These are phyloP conservation scores for Cunninghamia lanceolata DNA, from an alignment of 75 land plant species.

Conservation along the genomic window DNA sequence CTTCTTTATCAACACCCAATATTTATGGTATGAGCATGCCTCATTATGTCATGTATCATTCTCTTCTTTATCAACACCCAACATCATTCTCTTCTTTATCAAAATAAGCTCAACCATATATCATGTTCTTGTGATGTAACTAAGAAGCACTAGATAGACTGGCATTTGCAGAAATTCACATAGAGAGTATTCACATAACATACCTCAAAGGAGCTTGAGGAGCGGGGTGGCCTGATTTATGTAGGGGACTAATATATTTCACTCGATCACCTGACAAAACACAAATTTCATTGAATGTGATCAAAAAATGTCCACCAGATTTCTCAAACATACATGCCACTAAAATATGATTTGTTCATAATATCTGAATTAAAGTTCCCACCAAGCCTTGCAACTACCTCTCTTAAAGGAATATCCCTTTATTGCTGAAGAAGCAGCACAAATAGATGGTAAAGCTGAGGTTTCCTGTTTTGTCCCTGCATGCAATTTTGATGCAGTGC, in stretches of 20 bases:
- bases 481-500: constrained; percentile 3
- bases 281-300: neutral
- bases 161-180: neutral
- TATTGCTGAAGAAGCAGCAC: neutral
- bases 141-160: neutral
- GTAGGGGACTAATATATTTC: neutral
- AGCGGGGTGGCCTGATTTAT: neutral
- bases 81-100: neutral
- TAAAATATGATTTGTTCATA: neutral
- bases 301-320: neutral
- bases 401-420: neutral
- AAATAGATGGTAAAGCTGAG: neutral
- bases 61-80: neutral
- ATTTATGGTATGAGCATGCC: too few relatives aligned
- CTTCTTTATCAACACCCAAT: neutral
- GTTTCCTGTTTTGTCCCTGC: constrained; percentile 1
- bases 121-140: neutral
- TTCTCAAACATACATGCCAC: neutral
- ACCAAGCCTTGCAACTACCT: neutral
- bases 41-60: neutral
- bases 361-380: neutral
- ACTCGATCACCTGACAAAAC: constrained; percentile 7
- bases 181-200: neutral
- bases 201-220: constrained; percentile 12
- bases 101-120: neutral